Base-by-base conservation (phyloP, 176 grass and related monocot genomes). In the Musa schizocarpa region DNA sequence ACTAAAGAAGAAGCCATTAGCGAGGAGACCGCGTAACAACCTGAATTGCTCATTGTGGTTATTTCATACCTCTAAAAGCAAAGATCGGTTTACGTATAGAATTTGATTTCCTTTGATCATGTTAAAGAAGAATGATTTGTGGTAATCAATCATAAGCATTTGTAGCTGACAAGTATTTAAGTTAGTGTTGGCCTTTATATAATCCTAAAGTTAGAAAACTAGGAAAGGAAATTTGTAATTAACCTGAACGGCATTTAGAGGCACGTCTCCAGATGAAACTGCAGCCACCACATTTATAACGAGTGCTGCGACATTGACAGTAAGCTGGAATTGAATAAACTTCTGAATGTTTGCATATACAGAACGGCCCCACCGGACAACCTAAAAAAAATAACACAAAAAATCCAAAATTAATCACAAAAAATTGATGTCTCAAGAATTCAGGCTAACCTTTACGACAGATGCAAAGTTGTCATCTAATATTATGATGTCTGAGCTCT, bases 271-370 rank as follows among this genome's bases (percentile, higher is more conserved):
- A 2, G 90, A 94, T 50, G 90, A 98, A 82, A 91, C 49, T 34
- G 95, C 90, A 80, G 95, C 95, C 72, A 94, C 84, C 25, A 98
- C 95, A 89, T 98, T 98, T 67, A 98, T 98, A 49, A 98, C 66
- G 81, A 98, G 95, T 75, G 95, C 95, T 27, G 90, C 95, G 43
- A 94, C 88, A 83, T 98, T 98, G 22, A 98, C 95, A 69, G 95
- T 98, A 65, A 98, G 86, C 74, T 98, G 95, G 81, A 98, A 98
- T 65, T 98, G 95, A 76, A 98, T 94, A 82, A 98, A 98, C 76
- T 98, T 98, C 73, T 98, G 95, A 68, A 98, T 98, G 75, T 98
- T 98, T 71, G 95, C 90, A 84, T 89, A 89, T 71, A 98, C 88
- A 70, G 95, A 94, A 74, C 95, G 90, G 43, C 95, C 95, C 95